Percentiles rank a stretch among this genome's conserved stretches.
Evolutionary conservation across 176 grass and related monocot species (phyloP).

Genomic region (Puccinellia tenuiflora): DNA sequence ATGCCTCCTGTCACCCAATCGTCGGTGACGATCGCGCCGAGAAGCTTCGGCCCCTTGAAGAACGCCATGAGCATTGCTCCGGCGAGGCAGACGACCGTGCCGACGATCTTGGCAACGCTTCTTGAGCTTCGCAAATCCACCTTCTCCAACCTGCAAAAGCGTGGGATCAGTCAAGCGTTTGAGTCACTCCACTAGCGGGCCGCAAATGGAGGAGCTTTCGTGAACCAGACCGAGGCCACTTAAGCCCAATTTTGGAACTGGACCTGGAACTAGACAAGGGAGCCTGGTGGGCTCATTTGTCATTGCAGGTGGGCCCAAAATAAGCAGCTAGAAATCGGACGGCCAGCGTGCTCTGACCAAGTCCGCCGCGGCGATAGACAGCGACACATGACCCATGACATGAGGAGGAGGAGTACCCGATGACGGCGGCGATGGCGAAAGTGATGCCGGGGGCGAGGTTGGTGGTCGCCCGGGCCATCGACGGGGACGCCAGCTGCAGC

Average conservation of each 20-base stretch:
- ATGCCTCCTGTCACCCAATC: constrained; percentile 48
- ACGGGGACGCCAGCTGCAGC: constrained; percentile 40
- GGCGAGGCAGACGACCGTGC: constrained; percentile 50
- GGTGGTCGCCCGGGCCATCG: constrained; percentile 48
- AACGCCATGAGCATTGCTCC: constrained; percentile 63
- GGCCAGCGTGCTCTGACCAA: not conserved
- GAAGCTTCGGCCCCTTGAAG: constrained; percentile 51
- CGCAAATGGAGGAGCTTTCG: not conserved
- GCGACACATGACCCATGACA: not conserved
- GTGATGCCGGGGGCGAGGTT: constrained; percentile 44
- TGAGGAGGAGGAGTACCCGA: constrained; percentile 4
- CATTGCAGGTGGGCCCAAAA: not conserved
- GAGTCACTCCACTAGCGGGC: not conserved
- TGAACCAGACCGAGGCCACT: no score
- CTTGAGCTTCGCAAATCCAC: constrained; percentile 30
- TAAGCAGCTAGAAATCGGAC: not conserved
- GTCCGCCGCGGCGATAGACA: not conserved
- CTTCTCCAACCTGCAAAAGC: constrained; percentile 43
- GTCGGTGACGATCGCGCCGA: not conserved
- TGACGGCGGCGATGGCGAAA: constrained; percentile 32
- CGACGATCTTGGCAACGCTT: constrained; percentile 49
- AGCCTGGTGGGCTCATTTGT: not conserved
- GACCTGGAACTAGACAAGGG: no score
- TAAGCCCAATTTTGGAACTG: not conserved
- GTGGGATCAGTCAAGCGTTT: not conserved